Percentiles rank a stretch among this genome's conserved stretches.
Conservation (phyloP, 768 basidiomycete species). For the Lactarius tabidus region DNA sequence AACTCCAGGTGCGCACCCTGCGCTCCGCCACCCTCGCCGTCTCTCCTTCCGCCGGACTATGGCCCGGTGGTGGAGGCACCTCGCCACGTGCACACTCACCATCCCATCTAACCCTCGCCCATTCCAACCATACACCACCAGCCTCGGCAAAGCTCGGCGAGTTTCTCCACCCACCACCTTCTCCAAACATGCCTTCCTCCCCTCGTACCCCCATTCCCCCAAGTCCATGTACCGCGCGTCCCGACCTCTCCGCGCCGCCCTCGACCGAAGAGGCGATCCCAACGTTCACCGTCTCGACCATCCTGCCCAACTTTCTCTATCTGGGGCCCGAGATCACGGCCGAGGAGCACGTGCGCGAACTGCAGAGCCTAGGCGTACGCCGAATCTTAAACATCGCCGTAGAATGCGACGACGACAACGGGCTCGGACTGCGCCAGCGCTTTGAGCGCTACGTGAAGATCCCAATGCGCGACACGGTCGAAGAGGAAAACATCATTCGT, state of each 20-base stretch:
- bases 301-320: slow-evolving; percentile 86
- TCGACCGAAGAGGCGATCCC: slow-evolving; percentile 60
- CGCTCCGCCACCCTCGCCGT: slow-evolving; percentile 58
- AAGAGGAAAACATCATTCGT: slow-evolving; percentile 81
- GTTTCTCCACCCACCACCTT: slow-evolving; percentile 32
- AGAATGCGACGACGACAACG: slow-evolving; percentile 85
- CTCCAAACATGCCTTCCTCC: slow-evolving; percentile 32
- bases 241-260: slow-evolving; percentile 54
- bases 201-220: slow-evolving; percentile 44
- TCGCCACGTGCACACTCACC: slow-evolving; percentile 44
- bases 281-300: slow-evolving; percentile 80
- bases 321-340: slow-evolving; percentile 83
- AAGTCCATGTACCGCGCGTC: slow-evolving; percentile 62
- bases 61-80: slow-evolving; percentile 16
- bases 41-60: slow-evolving; percentile 37
- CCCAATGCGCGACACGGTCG: slow-evolving; percentile 93
- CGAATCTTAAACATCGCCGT: slow-evolving; percentile 88
- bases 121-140: slow-evolving; percentile 58
- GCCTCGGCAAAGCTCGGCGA: slow-evolving; percentile 48
- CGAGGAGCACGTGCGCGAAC: slow-evolving; percentile 68
- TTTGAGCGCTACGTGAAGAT: slow-evolving; percentile 87
- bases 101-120: slow-evolving; percentile 54
- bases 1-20: slow-evolving; percentile 56
- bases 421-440: slow-evolving; percentile 55
- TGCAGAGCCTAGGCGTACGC: slow-evolving; percentile 73